These are phyloP conservation scores for Aspergillus spinulosporus DNA, from an alignment of 2,329 filamentous ascomycete species.

Conservation along the genomic window DNA sequence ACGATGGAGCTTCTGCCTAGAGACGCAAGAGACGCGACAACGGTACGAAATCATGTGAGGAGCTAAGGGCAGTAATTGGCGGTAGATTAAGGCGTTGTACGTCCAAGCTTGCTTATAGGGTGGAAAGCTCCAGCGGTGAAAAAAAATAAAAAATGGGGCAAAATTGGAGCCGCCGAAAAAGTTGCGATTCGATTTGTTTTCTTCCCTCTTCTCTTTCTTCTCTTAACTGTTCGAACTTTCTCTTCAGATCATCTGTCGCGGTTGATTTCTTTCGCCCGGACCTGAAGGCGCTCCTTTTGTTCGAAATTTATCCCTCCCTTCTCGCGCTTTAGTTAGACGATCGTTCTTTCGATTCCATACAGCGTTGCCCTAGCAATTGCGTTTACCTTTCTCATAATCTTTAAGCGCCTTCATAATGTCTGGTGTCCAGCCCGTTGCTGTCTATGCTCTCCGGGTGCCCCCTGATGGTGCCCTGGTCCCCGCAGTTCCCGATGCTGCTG, in stretches of 20 bases:
- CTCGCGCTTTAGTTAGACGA: conserved; percentile 1
- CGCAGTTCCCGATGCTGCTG: conserved; percentile 74
- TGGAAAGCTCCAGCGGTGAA: conserved; percentile 17
- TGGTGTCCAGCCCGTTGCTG: conserved; percentile 63
- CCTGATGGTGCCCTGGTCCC: conserved; percentile 79
- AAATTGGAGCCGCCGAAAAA: conserved; percentile 13
- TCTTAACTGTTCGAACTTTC: conserved; percentile 1
- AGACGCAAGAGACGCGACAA: conserved; percentile 1
- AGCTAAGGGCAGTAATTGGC: conserved; percentile 14
- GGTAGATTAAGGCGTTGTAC: background rate
- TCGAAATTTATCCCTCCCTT: conserved; percentile 1
- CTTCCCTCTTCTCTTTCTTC: conserved; percentile 11
- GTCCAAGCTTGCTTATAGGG: conserved; percentile 10
- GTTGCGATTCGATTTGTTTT: conserved; percentile 9
- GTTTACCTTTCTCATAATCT: conserved; percentile 20
- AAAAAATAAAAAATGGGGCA: conserved; percentile 19
- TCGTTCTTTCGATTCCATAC: conserved; percentile 8
- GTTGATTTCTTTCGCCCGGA: background rate
- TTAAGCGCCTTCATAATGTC: conserved; percentile 43
- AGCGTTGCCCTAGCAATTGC: conserved; percentile 25
- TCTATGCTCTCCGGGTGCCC: conserved; percentile 91
- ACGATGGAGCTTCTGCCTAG: background rate
- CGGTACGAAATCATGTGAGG: conserved; percentile 20
- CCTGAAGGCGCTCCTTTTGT: background rate
- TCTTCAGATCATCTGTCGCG: conserved; percentile 9